Base-by-base conservation (phyloP, 2,329 filamentous ascomycete genomes). In the Fusarium sororula region DNA sequence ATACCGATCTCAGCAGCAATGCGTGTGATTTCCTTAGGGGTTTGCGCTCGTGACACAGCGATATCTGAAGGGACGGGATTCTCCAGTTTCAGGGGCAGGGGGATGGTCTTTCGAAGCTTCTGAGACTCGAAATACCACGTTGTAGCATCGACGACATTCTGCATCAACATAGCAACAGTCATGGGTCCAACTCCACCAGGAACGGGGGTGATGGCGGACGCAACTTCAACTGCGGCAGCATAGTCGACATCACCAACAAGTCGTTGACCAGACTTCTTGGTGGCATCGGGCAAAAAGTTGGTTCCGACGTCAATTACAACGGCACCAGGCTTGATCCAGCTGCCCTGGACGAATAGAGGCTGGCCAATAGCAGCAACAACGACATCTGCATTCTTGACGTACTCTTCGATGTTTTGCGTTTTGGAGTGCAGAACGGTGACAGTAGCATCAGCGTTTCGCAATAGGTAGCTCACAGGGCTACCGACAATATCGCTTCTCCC, bases 261-360 rank as follows among this genome's bases (percentile, higher is more conserved):
- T 74, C 95, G 91, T 82, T 96, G 90, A 39, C 96, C 96, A 18
- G 94, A 97, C 86, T 98, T 98, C 86, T 93, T 98, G 70, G 93
- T 92, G 42, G 91, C 87, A 81, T 99, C 96, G 11, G 94, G 90
- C 65, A 98, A 91, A 86, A 95, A 98, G 87, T 99, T 99, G 75
- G 95, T 99, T 70, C 96, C 96, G 24, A 99, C 96, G 80, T 99
- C 96, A 79, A 99, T 97, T 45, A 99, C 95, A 11, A 99, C 93
- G n/a, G 90, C 94, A 41, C 95, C 96, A 24, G 93, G 91, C 88
- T 98, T 99, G 74, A 99, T 82, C 95, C 95, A 98, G 70, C 97
- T 94, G 74, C 95, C 96, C 85, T 96, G 96, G 80, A 99, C 92
- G 79, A 98, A 97, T 66, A 90, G 89, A 14, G 96, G 88, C 81